Evolutionary conservation across 2,329 filamentous ascomycete genomes (phyloP).

Genomic region (Pestalotiopsis sp.): DNA sequence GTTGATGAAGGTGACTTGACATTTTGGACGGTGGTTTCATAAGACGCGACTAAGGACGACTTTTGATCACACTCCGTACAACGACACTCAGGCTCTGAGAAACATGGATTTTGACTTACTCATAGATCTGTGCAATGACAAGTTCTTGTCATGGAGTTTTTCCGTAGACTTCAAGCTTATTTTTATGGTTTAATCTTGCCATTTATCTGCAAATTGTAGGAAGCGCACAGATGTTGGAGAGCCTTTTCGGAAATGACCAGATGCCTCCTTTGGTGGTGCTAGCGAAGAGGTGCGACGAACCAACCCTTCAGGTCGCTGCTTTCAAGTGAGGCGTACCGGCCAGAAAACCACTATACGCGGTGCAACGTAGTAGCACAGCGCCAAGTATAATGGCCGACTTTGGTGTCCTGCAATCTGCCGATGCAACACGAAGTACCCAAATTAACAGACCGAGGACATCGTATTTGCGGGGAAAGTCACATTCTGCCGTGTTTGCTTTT

Average conservation of each 20-base stretch:
- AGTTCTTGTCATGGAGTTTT: no score
- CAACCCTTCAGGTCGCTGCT: not conserved
- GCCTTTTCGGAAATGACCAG: not conserved
- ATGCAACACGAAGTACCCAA: not conserved
- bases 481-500: not conserved
- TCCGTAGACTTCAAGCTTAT: not conserved
- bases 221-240: not conserved
- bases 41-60: not conserved
- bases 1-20: not conserved
- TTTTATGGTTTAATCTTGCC: not conserved
- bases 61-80: no score
- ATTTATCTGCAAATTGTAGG: not conserved
- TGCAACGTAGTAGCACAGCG: not conserved
- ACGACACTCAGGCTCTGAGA: no score
- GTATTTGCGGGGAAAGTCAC: not conserved
- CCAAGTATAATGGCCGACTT: not conserved
- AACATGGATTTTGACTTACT: no score
- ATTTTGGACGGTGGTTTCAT: not conserved
- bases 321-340: not conserved
- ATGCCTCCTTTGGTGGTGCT: not conserved
- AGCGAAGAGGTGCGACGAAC: not conserved
- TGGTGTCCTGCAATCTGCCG: not conserved
- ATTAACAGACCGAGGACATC: not conserved
- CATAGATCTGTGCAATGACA: no score
- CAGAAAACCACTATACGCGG: not conserved